These are phyloP conservation scores for Mycena floridula DNA, from an alignment of 768 basidiomycete species.

Conservation along the genomic window DNA sequence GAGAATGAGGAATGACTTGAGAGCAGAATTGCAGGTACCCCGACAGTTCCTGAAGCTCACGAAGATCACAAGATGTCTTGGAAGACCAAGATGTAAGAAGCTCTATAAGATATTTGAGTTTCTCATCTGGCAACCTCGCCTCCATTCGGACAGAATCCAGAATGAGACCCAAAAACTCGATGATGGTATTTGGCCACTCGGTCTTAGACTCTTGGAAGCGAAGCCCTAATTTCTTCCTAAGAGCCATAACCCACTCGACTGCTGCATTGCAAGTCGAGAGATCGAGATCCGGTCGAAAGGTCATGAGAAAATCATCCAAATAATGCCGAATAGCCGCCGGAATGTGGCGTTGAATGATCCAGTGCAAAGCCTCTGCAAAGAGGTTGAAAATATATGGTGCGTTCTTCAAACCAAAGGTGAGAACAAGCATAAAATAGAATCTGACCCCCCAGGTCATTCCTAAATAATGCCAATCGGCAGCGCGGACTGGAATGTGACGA, in stretches of 20 bases:
- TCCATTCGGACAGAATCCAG: slow-evolving; percentile 21
- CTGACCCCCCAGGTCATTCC: slow-evolving; percentile 23
- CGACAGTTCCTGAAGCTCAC: slow-evolving; percentile 23
- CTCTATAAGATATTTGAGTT: slow-evolving; percentile 17
- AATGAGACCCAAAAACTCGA: slow-evolving; percentile 23
- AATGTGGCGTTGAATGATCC: slow-evolving; percentile 30
- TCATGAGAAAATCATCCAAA: slow-evolving; percentile 28
- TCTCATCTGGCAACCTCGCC: slow-evolving; percentile 25
- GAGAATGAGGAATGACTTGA: slow-evolving; percentile 24
- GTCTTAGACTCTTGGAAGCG: slow-evolving; percentile 23
- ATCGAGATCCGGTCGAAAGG: slow-evolving; percentile 12
- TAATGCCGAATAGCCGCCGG: slow-evolving; percentile 24
- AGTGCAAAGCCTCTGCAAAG: slow-evolving; percentile 19
- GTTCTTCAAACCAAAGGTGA: slow-evolving; percentile 25
- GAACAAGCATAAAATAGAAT: slow-evolving; percentile 23
- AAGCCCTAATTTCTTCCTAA: slow-evolving; percentile 22
- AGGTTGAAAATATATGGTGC: neutral
- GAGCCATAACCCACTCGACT: slow-evolving; percentile 22
- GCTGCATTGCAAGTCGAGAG: slow-evolving; percentile 8
- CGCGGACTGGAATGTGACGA: slow-evolving; percentile 25
- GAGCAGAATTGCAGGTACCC: slow-evolving; percentile 28
- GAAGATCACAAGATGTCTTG: slow-evolving; percentile 13
- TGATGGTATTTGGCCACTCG: slow-evolving; percentile 12
- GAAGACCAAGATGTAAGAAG: slow-evolving; percentile 18
- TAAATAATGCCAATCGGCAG: slow-evolving; percentile 24